Base-by-base conservation (phyloP, 805 yeast species). In the Tetrapisispora nanseiensis region DNA sequence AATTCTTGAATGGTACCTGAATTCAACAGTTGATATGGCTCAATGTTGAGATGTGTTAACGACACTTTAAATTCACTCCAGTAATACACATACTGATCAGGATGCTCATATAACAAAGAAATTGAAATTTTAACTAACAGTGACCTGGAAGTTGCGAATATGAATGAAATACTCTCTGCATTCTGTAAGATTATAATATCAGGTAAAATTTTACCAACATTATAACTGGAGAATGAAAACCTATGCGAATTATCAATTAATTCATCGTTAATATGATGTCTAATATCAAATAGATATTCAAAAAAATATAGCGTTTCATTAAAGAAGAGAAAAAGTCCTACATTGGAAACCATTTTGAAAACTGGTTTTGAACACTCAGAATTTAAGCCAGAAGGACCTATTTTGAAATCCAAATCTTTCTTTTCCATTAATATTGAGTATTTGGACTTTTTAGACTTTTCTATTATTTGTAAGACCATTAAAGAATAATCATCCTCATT, bases 241-340 rank as follows among this genome's bases (percentile, higher is more conserved):
- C 27, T 20, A 20, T 31, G 38, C 13, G n/a, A 39, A n/a, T 38
- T 40, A 6, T 33, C 26, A 12, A 50, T 30, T 27, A 39, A 19
- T 6, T 30, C 33, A n/a, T 46, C 51, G n/a, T 37, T 38, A 13
- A 55, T 41, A 8, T 41, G 23, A 26, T 51, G 54, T 21, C 45
- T 46, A 16, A 51, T 45, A 5, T 56, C 56, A 16, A 41, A 41
- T 6, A 55, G 49, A 21, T 49, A 26, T 6, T 39, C 40, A 16
- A 46, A 44, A 32, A 51, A 51, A 10, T 40, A 15, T 9, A 49
- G 37, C 8, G 39, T 39, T 7, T 18, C n/a, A 5, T 49, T 35
- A 1, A 50, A 42, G 26, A 55, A 42, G 3, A 56, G 26, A 24
- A 53, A 44, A 22, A 53, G 43, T 4, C 62, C 62, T 11, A 54